Base-by-base conservation (phyloP, 148 eudicot genomes). In the Drosera capensis region DNA sequence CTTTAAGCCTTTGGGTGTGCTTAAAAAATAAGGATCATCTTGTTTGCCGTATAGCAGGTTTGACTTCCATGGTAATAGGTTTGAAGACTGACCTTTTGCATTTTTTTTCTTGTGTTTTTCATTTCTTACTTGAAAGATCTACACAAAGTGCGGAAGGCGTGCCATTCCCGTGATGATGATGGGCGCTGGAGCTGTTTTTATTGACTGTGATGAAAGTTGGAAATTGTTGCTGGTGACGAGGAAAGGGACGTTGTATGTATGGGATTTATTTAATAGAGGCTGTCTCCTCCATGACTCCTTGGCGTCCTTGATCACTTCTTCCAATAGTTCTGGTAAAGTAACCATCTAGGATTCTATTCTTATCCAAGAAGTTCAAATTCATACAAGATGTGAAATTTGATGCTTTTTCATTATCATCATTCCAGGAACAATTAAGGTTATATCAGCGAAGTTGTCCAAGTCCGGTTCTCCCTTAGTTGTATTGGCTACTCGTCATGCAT, bases 171-270 rank as follows among this genome's bases (percentile, higher is more conserved):
- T 79, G 56, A 78, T 90, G 88, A 78, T 84, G 99, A 60, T 70
- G 65, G 99, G 99, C 26, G 84, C 99, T 55, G 73, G 85, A 34
- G 75, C 84, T 22, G 88, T 85, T 23, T 90, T 85, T 56, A 47
- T 81, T 19, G 99, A 90, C 69, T 90, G 95, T 58, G 88, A 90
- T 62, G 99, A 90, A 55, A 63, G 63, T 48, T 90, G 99, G 99
- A 85, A 72, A 43, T 62, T 90, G 71, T 66, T 90, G 74, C 74
- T 90, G 40, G 94, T 85, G 65, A 80, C 99, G 17, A 80, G 73
- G 72, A 90, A 81, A 45, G 99, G 95, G 23, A 73, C 75, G 18
- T 36, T 85, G 37, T 70, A 80, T 54, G 39, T 90, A 22, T 90
- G 99, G 99, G 99, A 90, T 72, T 70, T 90, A 15, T 90, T 80